These are phyloP conservation scores for Scutellaria galericulata DNA, from an alignment of 257 asterid genomes.

Conservation along the genomic window DNA sequence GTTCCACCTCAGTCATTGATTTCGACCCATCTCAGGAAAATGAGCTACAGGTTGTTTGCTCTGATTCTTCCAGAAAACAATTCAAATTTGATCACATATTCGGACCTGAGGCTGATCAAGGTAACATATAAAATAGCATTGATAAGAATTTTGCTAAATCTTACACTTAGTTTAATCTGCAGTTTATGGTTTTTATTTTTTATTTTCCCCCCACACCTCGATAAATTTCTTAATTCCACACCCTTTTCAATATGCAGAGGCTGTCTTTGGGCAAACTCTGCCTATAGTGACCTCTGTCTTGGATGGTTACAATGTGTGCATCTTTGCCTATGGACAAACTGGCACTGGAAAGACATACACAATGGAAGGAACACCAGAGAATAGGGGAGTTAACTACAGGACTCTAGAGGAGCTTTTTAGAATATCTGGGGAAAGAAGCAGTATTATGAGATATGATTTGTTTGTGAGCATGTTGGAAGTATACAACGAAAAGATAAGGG, in stretches of 20 bases:
- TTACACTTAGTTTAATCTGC: not conserved
- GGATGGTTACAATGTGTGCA: constrained; percentile 95
- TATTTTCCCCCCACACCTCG: not conserved
- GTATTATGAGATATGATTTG: constrained; percentile 70
- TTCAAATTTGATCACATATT: constrained; percentile 87
- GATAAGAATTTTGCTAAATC: constrained; percentile 1
- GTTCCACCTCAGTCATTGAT: constrained; percentile 68
- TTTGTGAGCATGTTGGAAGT: constrained; percentile 97
- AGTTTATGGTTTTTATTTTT: not conserved
- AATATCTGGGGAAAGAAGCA: constrained; percentile 67
- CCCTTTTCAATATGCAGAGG: constrained; percentile 57
- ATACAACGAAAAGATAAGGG: constrained; percentile 95
- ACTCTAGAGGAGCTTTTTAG: constrained; percentile 85
- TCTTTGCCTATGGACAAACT: constrained; percentile 93
- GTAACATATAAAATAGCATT: constrained; percentile 39
- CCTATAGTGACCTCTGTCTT: constrained; percentile 91
- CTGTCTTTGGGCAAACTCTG: constrained; percentile 71
- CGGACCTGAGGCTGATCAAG: constrained; percentile 84
- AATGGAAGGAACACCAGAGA: constrained; percentile 96
- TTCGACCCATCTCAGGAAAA: constrained; percentile 77
- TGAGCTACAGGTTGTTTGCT: constrained; percentile 74
- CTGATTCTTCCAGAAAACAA: constrained; percentile 79
- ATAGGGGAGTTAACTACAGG: constrained; percentile 89
- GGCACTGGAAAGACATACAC: constrained; percentile 49
- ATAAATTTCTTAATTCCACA: not conserved